phyloP scores from a whole-genome alignment of 345 rosid species.

The Raphanus sativus region DNA sequence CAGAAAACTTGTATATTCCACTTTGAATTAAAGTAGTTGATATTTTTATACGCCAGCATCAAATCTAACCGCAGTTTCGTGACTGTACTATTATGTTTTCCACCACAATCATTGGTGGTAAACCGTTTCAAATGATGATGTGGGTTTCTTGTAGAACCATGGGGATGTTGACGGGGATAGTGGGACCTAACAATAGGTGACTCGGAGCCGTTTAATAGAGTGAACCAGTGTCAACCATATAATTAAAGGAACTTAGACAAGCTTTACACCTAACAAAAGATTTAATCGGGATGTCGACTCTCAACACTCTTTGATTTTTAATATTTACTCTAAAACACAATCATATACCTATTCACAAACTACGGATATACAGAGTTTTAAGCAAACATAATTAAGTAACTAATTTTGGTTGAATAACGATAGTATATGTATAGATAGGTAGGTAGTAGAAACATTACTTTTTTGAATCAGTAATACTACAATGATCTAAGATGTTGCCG shows the following conservation, averaged over 20 bases:
- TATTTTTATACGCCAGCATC: background rate
- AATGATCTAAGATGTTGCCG: background rate
- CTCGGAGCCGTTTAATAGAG: constrained; percentile 1
- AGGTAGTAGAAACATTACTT: background rate
- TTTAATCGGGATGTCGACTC: constrained; percentile 14
- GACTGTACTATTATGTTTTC: background rate
- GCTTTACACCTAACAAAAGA: constrained; percentile 18
- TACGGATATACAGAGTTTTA: background rate
- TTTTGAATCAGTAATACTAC: background rate
- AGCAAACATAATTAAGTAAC: background rate
- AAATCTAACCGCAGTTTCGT: background rate
- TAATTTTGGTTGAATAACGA: background rate
- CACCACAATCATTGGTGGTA: background rate
- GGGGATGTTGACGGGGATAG: background rate
- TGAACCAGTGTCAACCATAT: background rate
- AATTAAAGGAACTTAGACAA: constrained; percentile 21
- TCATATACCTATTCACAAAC: background rate
- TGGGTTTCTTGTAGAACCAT: background rate
- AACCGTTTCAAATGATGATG: background rate
- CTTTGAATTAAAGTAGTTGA: background rate
- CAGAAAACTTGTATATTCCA: background rate
- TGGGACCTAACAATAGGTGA: background rate
- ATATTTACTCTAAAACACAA: constrained; percentile 22
- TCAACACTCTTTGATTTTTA: background rate
- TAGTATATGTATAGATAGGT: background rate